Evolutionary conservation across 2,329 filamentous ascomycete genomes (phyloP).

Genomic region (Coniochaeta pulveracea): DNA sequence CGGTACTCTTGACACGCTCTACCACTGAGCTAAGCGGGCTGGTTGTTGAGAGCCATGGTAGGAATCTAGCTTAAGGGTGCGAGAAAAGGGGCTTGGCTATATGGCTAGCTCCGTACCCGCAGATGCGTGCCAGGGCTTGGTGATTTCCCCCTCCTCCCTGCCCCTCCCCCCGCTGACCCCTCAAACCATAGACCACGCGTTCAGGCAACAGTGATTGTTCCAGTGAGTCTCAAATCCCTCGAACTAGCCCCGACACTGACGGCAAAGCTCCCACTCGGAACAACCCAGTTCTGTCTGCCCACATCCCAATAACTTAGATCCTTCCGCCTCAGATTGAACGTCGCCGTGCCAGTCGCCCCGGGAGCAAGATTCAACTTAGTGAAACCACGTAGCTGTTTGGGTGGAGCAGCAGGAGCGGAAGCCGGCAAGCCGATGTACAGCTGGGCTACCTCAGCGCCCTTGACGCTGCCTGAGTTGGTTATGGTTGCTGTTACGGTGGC

Average conservation of each 20-base stretch:
- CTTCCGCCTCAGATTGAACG: slow-evolving; percentile 41
- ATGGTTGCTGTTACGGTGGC: slow-evolving; percentile 46
- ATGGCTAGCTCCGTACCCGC: too few species aligned
- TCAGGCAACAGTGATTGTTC: slow-evolving; percentile 14
- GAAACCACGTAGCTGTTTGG: slow-evolving; percentile 49
- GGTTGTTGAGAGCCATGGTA: too few species aligned
- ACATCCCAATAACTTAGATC: slow-evolving; percentile 58
- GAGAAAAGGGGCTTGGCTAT: too few species aligned
- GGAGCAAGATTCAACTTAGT: slow-evolving; percentile 41
- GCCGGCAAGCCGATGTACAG: slow-evolving; percentile 37
- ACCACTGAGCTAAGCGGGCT: too few species aligned
- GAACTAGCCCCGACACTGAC: slow-evolving; percentile 34
- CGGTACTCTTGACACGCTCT: too few species aligned
- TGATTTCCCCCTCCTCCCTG: too few species aligned
- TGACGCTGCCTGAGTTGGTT: slow-evolving; percentile 49
- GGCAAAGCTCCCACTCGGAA: slow-evolving; percentile 31
- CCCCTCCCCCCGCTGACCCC: too few species aligned
- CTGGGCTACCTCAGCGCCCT: slow-evolving; percentile 57
- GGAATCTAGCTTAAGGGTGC: too few species aligned
- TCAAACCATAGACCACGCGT: too few species aligned
- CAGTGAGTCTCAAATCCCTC: slow-evolving; percentile 29
- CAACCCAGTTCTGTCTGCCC: slow-evolving; percentile 45
- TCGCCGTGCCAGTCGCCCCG: slow-evolving; percentile 33
- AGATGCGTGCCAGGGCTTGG: too few species aligned
- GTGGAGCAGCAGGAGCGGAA: slow-evolving; percentile 25